These are phyloP conservation scores for Cymbidium sinense DNA, from an alignment of 106 monocot genomes.

Conservation along the genomic window DNA sequence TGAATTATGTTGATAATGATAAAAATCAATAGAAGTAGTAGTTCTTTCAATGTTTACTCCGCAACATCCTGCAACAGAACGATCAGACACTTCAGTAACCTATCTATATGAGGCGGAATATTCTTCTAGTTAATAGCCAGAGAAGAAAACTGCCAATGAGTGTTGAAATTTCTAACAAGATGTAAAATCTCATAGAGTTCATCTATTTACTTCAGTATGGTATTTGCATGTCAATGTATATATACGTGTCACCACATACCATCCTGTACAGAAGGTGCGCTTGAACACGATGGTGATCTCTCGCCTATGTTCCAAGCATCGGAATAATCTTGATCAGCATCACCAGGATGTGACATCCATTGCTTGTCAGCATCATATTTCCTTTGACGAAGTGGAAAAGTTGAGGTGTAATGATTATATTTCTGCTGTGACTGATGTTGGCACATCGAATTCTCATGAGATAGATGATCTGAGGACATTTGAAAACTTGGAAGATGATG, in stretches of 20 bases:
- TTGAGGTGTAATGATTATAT: slow-evolving; percentile 29
- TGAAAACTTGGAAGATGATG: slow-evolving; percentile 22
- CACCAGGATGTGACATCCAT: slow-evolving; percentile 30
- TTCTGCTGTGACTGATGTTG: slow-evolving; percentile 40
- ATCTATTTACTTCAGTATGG: background rate
- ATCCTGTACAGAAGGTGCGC: slow-evolving; percentile 37
- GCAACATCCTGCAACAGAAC: slow-evolving; percentile 39
- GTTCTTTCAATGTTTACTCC: slow-evolving; percentile 55
- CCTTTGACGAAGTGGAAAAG: slow-evolving; percentile 32
- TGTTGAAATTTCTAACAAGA: background rate
- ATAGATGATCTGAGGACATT: slow-evolving; percentile 32
- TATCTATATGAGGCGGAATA: background rate
- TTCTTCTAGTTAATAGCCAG: slow-evolving; percentile 2
- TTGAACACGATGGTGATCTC: slow-evolving; percentile 25
- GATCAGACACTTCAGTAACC: background rate
- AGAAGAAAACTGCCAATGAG: background rate
- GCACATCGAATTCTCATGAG: slow-evolving; percentile 29
- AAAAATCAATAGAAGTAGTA: slow-evolving; percentile 30
- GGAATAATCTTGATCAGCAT: slow-evolving; percentile 36
- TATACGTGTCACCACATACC: slow-evolving; percentile 34
- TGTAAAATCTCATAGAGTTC: background rate
- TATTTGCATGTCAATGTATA: background rate
- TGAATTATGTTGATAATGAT: slow-evolving; percentile 38
- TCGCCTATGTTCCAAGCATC: slow-evolving; percentile 35
- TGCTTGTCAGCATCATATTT: slow-evolving; percentile 39